A percentile compares a stretch with the other conserved stretches of the same genome.
phyloP scores from a whole-genome alignment of 2,329 filamentous ascomycete genomes.

The Colletotrichum sp. region DNA sequence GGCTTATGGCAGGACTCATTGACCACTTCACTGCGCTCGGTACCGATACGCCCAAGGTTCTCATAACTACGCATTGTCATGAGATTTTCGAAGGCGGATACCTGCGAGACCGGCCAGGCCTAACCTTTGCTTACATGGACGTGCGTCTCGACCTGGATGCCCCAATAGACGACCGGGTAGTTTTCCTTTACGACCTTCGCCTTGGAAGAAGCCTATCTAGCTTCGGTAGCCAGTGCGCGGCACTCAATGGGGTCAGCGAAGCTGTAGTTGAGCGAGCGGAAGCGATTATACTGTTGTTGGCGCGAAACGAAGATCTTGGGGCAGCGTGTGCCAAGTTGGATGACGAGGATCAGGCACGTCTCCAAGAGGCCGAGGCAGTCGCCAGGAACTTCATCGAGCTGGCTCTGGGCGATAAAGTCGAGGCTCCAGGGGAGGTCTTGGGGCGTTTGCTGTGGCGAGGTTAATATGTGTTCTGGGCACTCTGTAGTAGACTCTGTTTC shows the following conservation, averaged over 20 bases:
- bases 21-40: slow-evolving; percentile 58
- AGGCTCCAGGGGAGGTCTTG: not conserved
- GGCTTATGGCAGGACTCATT: slow-evolving; percentile 62
- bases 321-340: slow-evolving; percentile 73
- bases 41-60: slow-evolving; percentile 55
- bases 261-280: slow-evolving; percentile 78
- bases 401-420: not conserved
- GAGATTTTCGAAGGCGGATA: slow-evolving; percentile 75
- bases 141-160: slow-evolving; percentile 64
- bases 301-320: slow-evolving; percentile 77
- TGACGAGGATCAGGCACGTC: slow-evolving; percentile 63
- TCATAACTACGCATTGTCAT: slow-evolving; percentile 69
- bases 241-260: slow-evolving; percentile 80
- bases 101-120: slow-evolving; percentile 51
- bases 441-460: not conserved
- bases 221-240: slow-evolving; percentile 86
- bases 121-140: slow-evolving; percentile 75
- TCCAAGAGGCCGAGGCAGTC: slow-evolving; percentile 70
- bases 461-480: not conserved
- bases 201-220: slow-evolving; percentile 77
- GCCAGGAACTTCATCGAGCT: slow-evolving; percentile 61
- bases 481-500: not conserved
- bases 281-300: slow-evolving; percentile 70
- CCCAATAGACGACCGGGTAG: slow-evolving; percentile 65
- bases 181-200: slow-evolving; percentile 75